These are phyloP conservation scores for Penicillium olsonii DNA, from an alignment of 2,329 filamentous ascomycete species.

Conservation along the genomic window DNA sequence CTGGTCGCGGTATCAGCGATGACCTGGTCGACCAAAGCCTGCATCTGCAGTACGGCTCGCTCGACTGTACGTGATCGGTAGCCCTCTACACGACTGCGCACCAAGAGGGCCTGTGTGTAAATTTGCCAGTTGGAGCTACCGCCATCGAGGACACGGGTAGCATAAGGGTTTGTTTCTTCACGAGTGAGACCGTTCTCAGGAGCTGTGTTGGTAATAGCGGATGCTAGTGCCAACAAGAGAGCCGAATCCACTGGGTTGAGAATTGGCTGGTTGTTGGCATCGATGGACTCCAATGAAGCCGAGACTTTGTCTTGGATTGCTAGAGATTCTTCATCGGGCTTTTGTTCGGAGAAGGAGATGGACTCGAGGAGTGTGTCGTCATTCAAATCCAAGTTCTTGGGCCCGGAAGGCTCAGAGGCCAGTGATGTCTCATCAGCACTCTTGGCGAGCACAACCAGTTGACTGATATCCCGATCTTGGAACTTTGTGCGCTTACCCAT, in stretches of 20 bases:
- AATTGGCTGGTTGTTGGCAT: conserved; percentile 78
- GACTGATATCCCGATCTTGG: conserved; percentile 61
- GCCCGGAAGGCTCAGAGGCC: conserved; percentile 44
- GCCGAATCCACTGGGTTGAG: conserved; percentile 84
- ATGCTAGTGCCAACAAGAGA: conserved; percentile 75
- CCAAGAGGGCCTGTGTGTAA: conserved; percentile 88
- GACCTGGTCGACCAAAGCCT: conserved; percentile 93
- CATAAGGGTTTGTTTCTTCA: conserved; percentile 93
- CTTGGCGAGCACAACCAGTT: conserved; percentile 86
- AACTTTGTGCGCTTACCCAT: conserved; percentile 66
- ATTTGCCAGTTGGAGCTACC: conserved; percentile 97
- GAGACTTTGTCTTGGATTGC: conserved; percentile 57
- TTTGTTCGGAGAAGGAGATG: conserved; percentile 71
- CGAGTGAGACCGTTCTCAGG: conserved; percentile 81
- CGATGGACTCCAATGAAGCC: conserved; percentile 61
- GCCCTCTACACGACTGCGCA: conserved; percentile 85
- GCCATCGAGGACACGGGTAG: conserved; percentile 80
- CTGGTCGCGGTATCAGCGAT: conserved; percentile 73
- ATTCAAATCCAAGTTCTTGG: conserved; percentile 75
- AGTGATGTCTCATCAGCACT: conserved; percentile 55
- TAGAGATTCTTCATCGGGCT: conserved; percentile 46
- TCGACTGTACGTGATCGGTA: conserved; percentile 86
- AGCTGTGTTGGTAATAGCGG: conserved; percentile 86
- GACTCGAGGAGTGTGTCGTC: conserved; percentile 90
- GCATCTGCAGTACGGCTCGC: conserved; percentile 84